These are phyloP conservation scores for Plantago elongata DNA, from an alignment of 257 asterid genomes.

Conservation along the genomic window DNA sequence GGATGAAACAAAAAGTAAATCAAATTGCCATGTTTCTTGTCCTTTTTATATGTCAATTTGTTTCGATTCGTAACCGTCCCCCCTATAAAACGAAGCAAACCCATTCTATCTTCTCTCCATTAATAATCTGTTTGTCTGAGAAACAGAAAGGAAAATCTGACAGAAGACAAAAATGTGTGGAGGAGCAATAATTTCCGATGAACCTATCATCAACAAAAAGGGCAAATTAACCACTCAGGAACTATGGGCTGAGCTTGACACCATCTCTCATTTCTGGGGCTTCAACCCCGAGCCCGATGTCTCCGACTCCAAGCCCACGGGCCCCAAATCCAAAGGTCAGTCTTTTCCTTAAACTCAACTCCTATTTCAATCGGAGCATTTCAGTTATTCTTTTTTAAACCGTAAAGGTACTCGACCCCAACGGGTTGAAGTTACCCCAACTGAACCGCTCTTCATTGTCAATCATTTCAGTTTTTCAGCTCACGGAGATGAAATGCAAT, in stretches of 20 bases:
- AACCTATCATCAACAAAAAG: constrained; percentile 40
- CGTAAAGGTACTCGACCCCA: too few relatives aligned
- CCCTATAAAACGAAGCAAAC: constrained; percentile 22
- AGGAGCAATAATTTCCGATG: constrained; percentile 71
- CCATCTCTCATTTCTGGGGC: constrained; percentile 60
- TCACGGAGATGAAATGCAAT: too few relatives aligned
- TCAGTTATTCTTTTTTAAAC: too few relatives aligned
- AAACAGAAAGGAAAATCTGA: neutral
- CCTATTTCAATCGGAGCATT: too few relatives aligned
- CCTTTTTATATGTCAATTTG: constrained; percentile 14
- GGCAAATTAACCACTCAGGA: constrained; percentile 45
- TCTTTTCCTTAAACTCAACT: too few relatives aligned
- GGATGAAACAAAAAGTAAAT: constrained; percentile 23
- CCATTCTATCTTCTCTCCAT: constrained; percentile 7
- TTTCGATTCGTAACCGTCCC: constrained; percentile 20
- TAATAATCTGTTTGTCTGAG: constrained; percentile 21
- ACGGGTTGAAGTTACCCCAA: too few relatives aligned
- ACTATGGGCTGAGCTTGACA: constrained; percentile 66
- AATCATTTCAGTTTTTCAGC: too few relatives aligned
- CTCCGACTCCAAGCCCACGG: neutral
- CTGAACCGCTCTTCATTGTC: too few relatives aligned
- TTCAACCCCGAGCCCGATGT: constrained; percentile 27
- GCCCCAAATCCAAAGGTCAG: constrained; percentile 30
- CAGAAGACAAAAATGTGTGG: constrained; percentile 57
- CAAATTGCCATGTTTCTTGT: constrained; percentile 4